These are phyloP conservation scores for Phylloporus sp. DNA, from an alignment of 768 basidiomycete species.

Conservation along the genomic window DNA sequence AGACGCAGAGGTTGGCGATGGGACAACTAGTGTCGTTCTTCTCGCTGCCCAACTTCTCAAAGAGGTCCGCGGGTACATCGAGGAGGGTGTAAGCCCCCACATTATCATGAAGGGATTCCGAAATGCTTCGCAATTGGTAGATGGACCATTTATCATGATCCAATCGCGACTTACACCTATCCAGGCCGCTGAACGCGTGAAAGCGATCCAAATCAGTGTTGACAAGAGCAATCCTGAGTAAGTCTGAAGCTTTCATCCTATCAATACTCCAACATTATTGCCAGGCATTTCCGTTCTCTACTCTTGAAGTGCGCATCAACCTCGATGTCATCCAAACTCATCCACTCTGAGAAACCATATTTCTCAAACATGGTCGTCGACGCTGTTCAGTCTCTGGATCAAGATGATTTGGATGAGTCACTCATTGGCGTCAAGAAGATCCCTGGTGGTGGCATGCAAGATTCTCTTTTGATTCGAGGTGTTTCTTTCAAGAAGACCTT, in stretches of 20 bases:
- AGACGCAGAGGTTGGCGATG: constrained; percentile 98
- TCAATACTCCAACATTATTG: constrained; percentile 6
- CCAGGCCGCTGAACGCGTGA: constrained; percentile 82
- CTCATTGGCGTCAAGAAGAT: constrained; percentile 98
- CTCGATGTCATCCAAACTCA: constrained; percentile 99
- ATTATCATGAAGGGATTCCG: constrained; percentile 97
- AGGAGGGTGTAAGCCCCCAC: constrained; percentile 96
- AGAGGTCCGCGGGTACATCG: constrained; percentile 86
- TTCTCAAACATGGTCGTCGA: constrained; percentile 99
- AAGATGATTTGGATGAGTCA: constrained; percentile 89
- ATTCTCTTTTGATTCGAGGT: constrained; percentile 83
- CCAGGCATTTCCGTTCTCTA: constrained; percentile 87
- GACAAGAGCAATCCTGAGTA: constrained; percentile 90
- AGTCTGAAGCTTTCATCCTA: constrained; percentile 26
- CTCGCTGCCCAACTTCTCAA: constrained; percentile 93
- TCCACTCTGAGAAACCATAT: constrained; percentile 98
- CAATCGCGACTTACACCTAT: constrained; percentile 6
- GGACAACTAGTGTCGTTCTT: constrained; percentile 94
- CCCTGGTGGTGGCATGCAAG: constrained; percentile 96
- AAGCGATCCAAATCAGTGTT: constrained; percentile 84
- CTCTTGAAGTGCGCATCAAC: constrained; percentile 96
- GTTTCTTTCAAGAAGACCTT: constrained; percentile 99
- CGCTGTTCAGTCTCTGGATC: constrained; percentile 89
- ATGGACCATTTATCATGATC: constrained; percentile 8
- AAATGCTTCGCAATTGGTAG: constrained; percentile 81